Conservation (phyloP, 768 basidiomycete species). For the Hydnomerulius pinastri region DNA sequence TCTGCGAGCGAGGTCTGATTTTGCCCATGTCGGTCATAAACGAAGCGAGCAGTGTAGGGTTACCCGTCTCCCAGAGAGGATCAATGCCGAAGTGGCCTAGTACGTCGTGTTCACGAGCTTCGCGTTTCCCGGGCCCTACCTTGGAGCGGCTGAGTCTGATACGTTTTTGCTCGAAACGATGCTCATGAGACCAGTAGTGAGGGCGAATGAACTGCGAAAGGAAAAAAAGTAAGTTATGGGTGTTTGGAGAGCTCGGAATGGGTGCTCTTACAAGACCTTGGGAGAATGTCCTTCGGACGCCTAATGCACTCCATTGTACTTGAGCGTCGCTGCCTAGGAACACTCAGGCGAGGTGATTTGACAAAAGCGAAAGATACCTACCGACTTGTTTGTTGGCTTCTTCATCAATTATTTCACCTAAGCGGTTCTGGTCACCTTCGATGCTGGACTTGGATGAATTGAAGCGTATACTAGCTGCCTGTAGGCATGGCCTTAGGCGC, state of each 20-base stretch:
- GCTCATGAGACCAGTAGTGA: constrained; percentile 42
- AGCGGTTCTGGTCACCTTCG: constrained; percentile 22
- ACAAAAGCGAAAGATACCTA: background rate
- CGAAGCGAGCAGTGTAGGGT: constrained; percentile 55
- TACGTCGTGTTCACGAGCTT: constrained; percentile 60
- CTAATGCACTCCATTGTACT: constrained; percentile 22
- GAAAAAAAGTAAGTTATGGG: background rate
- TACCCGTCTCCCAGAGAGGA: constrained; percentile 68
- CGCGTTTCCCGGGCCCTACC: constrained; percentile 56
- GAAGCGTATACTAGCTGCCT: background rate
- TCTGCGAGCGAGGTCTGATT: constrained; percentile 69
- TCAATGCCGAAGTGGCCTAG: constrained; percentile 74
- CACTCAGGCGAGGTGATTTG: background rate
- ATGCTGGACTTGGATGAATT: constrained; percentile 17
- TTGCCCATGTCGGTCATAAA: constrained; percentile 80
- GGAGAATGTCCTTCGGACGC: constrained; percentile 29
- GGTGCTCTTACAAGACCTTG: constrained; percentile 19
- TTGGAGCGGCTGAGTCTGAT: constrained; percentile 33
- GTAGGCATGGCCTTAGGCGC: background rate
- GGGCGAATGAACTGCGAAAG: constrained; percentile 50
- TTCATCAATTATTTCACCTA: constrained; percentile 26
- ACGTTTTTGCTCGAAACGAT: constrained; percentile 30
- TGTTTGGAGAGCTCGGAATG: too few relatives aligned
- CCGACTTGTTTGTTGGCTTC: constrained; percentile 12
- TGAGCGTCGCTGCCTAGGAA: constrained; percentile 7